Evolutionary conservation across 768 basidiomycete species (phyloP), one percentile per base, ranked within the genome.

Genomic region (Lentinula detonsa): DNA sequence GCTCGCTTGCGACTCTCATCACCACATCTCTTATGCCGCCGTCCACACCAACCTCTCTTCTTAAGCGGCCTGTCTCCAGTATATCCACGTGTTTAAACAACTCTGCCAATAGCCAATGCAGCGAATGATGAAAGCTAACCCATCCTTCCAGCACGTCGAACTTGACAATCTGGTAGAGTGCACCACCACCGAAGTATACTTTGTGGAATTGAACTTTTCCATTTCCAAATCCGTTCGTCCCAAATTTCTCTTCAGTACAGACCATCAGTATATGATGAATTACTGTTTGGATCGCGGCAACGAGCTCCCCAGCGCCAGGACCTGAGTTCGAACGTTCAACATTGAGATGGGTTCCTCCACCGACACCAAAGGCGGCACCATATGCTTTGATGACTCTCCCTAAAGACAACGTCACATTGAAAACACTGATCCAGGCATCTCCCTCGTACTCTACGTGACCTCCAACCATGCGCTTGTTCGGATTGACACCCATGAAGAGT

Each of bases 361-460:
- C 40, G 21, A 43, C 48, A 37, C 40, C 48, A 39, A 60, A 96
- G 0, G 91, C 88, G 65, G 91, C 91, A 5, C 95, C 95, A 63
- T 93, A 92, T 1, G 88, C 88, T 69, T 93, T 91, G 76, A 93
- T 91, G 43, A 93, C 85, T 48, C 93, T 86, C 5, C 91, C 90
- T 28, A 99, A 75, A 37, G 93, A 95, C 9, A 96, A 83, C 5
- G 94, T 95, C 23, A 98, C 90, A 66, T 95, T 95, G 74, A 98
- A 98, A 13, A 97, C 93, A 66, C 88, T 91, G 63, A 97, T 93
- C 96, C 95, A 97, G 18, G 90, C 89, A 65, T 99, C 97, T 34
- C 90, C 90, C 75, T 99, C 97, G 75, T 91, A 99, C 72, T 98
- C 96, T 66, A 99, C 85, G 66, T 98, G 97, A 56, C 78, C 88